Percentiles rank a stretch among this genome's conserved stretches.
Conservation (phyloP, 2,329 filamentous ascomycete genomes). For the Colletotrichum gigasporum region DNA sequence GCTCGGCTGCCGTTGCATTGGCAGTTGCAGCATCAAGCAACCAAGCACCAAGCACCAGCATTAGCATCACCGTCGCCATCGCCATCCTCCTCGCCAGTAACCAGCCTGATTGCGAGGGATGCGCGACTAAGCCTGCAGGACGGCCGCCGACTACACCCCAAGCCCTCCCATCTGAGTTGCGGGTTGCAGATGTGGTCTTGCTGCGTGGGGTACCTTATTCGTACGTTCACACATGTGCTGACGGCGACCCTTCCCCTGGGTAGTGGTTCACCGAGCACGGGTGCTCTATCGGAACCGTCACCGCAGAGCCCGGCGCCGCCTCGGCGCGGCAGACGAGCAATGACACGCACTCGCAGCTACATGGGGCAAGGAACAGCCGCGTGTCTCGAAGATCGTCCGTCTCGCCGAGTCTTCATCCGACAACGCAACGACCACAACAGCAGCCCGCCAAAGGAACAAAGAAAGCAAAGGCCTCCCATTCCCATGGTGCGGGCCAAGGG, state of each 20-base stretch:
- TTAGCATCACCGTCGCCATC: not conserved
- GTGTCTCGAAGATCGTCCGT: conserved; percentile 1
- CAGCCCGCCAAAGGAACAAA: conserved; percentile 18
- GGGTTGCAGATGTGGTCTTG: not conserved
- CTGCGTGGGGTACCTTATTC: not conserved
- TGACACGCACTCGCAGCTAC: not conserved
- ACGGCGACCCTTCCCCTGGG: not conserved
- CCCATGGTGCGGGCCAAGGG: conserved; percentile 8
- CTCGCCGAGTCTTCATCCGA: conserved; percentile 12
- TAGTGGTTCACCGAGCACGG: not conserved
- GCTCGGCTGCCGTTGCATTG: conserved; percentile 21
- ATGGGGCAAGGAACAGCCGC: conserved; percentile 1
- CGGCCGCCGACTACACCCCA: too few relatives aligned
- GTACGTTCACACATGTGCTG: not conserved
- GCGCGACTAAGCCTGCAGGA: not conserved
- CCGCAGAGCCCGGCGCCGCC: conserved; percentile 1
- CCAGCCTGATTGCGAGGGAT: too few relatives aligned
- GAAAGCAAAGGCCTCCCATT: conserved; percentile 3
- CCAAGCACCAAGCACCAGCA: conserved; percentile 1
- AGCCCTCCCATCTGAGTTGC: not conserved
- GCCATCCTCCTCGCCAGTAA: too few relatives aligned
- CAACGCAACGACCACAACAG: not conserved
- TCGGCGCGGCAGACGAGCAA: conserved; percentile 9
- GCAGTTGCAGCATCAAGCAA: conserved; percentile 18
- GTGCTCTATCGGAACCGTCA: conserved; percentile 2